Percentiles rank a stretch among this genome's conserved stretches.
Evolutionary conservation across 2,329 filamentous ascomycete species (phyloP).

Genomic region (Hymenoscyphus occultus): DNA sequence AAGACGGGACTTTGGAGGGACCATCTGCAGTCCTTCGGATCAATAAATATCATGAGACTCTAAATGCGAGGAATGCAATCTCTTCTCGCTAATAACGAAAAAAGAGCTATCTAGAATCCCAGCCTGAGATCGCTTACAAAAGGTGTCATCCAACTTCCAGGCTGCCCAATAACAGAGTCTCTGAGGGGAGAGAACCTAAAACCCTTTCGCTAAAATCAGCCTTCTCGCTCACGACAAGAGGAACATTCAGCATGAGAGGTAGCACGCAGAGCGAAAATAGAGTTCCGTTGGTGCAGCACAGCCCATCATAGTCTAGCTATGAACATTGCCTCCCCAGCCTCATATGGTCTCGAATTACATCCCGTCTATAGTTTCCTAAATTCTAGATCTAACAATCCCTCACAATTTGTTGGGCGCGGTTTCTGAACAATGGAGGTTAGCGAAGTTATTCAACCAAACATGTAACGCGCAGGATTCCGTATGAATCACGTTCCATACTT

Average conservation of each 20-base stretch:
- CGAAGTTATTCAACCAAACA: background rate
- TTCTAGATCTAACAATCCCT: slow-evolving; percentile 39
- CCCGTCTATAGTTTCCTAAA: slow-evolving; percentile 1
- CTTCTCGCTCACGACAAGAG: background rate
- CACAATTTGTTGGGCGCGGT: slow-evolving; percentile 78
- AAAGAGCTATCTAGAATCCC: background rate
- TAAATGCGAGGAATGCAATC: slow-evolving; percentile 1
- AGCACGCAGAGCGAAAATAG: background rate
- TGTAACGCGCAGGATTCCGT: background rate
- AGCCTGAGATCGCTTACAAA: background rate
- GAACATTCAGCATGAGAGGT: background rate
- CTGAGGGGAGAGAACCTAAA: background rate
- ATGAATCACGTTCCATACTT: background rate
- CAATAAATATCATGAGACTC: background rate
- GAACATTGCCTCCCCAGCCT: background rate
- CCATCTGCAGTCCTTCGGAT: background rate
- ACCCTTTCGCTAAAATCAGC: background rate
- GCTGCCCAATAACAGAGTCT: background rate
- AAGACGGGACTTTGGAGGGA: background rate
- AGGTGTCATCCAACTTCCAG: background rate
- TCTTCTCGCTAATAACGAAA: background rate
- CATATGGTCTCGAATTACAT: background rate
- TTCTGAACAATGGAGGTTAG: slow-evolving; percentile 38
- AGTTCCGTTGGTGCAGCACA: background rate
- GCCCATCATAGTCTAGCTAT: background rate